Conservation (phyloP, 768 basidiomycete genomes). For the Sutorius australiensis region DNA sequence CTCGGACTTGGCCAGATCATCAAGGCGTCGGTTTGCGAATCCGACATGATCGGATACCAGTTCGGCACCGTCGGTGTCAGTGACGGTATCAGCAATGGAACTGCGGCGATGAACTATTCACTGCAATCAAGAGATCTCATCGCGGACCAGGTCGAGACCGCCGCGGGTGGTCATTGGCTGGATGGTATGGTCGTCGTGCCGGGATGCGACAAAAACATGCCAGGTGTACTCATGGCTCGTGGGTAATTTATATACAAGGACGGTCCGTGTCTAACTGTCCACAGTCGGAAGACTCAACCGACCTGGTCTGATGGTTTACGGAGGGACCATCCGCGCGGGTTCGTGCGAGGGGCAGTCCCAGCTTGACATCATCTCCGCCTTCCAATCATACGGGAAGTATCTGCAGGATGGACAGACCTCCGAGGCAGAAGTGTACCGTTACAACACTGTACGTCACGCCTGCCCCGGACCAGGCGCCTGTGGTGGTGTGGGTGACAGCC, state of each 20-base stretch:
- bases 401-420: slow-evolving; percentile 83
- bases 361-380: slow-evolving; percentile 94
- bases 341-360: slow-evolving; percentile 85
- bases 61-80: slow-evolving; percentile 98
- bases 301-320: slow-evolving; percentile 97
- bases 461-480: slow-evolving; percentile 99
- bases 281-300: slow-evolving; percentile 92
- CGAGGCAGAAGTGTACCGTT: slow-evolving; percentile 78
- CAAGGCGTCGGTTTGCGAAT: slow-evolving; percentile 69
- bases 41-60: slow-evolving; percentile 88
- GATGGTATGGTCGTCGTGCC: slow-evolving; percentile 98
- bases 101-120: slow-evolving; percentile 90
- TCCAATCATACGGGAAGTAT: slow-evolving; percentile 96
- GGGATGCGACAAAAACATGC: slow-evolving; percentile 99
- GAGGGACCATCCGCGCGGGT: slow-evolving; percentile 91
- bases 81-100: slow-evolving; percentile 99
- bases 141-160: slow-evolving; percentile 95
- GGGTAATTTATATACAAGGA: slow-evolving; percentile 32
- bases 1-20: slow-evolving; percentile 84
- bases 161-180: slow-evolving; percentile 94
- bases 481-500: slow-evolving; percentile 74
- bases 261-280: slow-evolving; percentile 7
- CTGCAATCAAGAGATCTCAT: slow-evolving; percentile 96
- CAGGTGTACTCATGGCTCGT: slow-evolving; percentile 98
- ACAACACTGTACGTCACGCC: slow-evolving; percentile 84